Evolutionary conservation across 805 yeast species (phyloP).

Genomic region (Peterozyma toletana): DNA sequence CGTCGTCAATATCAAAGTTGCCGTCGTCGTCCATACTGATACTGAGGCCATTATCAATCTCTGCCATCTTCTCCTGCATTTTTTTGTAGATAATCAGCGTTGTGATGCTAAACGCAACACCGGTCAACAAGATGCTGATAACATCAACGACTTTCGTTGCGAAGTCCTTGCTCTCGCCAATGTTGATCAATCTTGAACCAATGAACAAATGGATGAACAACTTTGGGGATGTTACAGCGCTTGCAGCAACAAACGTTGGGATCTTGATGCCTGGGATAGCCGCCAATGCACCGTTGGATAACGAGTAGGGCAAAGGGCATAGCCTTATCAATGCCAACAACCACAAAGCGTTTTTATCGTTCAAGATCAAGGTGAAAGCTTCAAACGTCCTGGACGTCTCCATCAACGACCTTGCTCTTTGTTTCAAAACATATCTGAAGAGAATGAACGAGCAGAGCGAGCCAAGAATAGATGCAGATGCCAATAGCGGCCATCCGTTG

Average conservation of each 20-base stretch:
- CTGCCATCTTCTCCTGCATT: conserved; percentile 28
- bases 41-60: conserved; percentile 6
- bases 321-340: conserved; percentile 67
- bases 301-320: conserved; percentile 90
- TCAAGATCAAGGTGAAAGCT: conserved; percentile 68
- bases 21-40: conserved; percentile 6
- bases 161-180: conserved; percentile 53
- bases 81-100: conserved; percentile 62
- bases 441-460: conserved; percentile 67
- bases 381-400: conserved; percentile 56
- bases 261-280: conserved; percentile 72
- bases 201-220: conserved; percentile 67
- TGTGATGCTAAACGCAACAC: conserved; percentile 44
- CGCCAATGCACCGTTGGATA: conserved; percentile 89
- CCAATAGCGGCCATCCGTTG: conserved; percentile 72
- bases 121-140: conserved; percentile 52
- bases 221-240: conserved; percentile 76
- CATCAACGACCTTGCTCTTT: conserved; percentile 55
- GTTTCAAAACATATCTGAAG: conserved; percentile 52
- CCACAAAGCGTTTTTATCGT: conserved; percentile 60
- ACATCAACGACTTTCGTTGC: conserved; percentile 54
- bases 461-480: conserved; percentile 63
- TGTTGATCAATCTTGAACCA: conserved; percentile 64
- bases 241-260: conserved; percentile 60
- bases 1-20: conserved; percentile 7